Evolutionary conservation across 345 rosid genomes (phyloP).

Genomic region (Citrus sinensis): DNA sequence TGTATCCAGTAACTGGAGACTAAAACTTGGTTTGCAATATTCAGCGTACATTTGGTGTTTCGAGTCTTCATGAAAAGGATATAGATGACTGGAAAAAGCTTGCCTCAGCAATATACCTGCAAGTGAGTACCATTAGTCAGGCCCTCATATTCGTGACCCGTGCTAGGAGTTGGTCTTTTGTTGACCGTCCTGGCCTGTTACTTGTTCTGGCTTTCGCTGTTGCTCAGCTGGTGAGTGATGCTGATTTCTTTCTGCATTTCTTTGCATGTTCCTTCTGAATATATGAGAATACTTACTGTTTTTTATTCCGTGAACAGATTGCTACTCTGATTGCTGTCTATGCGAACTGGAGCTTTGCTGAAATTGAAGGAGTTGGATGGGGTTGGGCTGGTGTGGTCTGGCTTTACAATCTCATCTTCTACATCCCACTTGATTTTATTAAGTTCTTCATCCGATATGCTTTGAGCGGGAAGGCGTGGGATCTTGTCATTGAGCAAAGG

Average conservation of each 20-base stretch:
- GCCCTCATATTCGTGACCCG: conserved; percentile 66
- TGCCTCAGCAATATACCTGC: conserved; percentile 57
- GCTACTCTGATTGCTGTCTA: conserved; percentile 56
- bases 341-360: conserved; percentile 55
- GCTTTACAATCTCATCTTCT: conserved; percentile 51
- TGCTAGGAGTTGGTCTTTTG: conserved; percentile 54
- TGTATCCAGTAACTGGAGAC: background rate
- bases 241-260: background rate
- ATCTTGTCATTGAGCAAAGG: conserved; percentile 63
- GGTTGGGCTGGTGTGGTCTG: conserved; percentile 64
- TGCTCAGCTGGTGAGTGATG: conserved; percentile 49
- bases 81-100: conserved; percentile 37
- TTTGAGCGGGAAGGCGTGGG: conserved; percentile 56
- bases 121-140: conserved; percentile 65
- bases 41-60: conserved; percentile 50
- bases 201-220: conserved; percentile 40
- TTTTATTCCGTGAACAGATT: conserved; percentile 29
- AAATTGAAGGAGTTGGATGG: conserved; percentile 58
- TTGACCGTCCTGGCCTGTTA: conserved; percentile 53
- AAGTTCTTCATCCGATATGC: conserved; percentile 54
- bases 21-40: background rate
- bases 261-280: background rate
- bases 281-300: background rate
- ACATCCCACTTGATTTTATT: conserved; percentile 47
- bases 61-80: conserved; percentile 42